Conservation (phyloP, 2,329 filamentous ascomycete species). For the Elsinoe arachidis region DNA sequence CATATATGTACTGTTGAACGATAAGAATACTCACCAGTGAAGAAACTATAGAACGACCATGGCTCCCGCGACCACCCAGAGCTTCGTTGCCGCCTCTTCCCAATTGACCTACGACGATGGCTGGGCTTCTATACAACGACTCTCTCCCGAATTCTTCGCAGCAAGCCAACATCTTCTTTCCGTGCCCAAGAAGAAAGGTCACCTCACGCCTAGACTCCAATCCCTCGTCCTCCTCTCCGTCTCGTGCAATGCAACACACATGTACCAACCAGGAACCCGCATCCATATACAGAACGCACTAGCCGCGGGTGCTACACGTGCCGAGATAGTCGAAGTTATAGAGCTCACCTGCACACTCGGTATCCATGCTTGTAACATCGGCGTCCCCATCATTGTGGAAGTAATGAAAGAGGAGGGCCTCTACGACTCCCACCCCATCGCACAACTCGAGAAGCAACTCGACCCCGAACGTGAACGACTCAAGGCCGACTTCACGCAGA, state of each 20-base stretch:
- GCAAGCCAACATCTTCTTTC: slow-evolving; percentile 23
- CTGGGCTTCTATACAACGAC: slow-evolving; percentile 24
- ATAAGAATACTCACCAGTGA: too few species aligned
- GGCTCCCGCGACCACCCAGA: neutral
- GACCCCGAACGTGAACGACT: slow-evolving; percentile 31
- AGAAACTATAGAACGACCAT: too few species aligned
- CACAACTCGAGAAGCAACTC: slow-evolving; percentile 19
- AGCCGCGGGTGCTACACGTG: slow-evolving; percentile 31
- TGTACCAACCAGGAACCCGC: slow-evolving; percentile 37
- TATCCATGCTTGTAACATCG: slow-evolving; percentile 41
- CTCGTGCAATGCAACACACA: slow-evolving; percentile 36
- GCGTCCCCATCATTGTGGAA: slow-evolving; percentile 39
- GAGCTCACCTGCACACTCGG: slow-evolving; percentile 38
- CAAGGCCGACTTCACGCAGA: slow-evolving; percentile 36
- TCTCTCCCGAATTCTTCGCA: slow-evolving; percentile 26
- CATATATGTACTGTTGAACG: too few species aligned
- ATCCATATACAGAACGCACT: slow-evolving; percentile 34
- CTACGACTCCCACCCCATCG: neutral
- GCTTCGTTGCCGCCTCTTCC: slow-evolving; percentile 2
- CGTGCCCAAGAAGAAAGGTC: slow-evolving; percentile 25
- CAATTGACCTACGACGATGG: slow-evolving; percentile 21
- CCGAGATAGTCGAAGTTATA: slow-evolving; percentile 40
- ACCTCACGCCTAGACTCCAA: slow-evolving; percentile 36
- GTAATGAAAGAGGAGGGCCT: slow-evolving; percentile 37
- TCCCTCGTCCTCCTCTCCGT: slow-evolving; percentile 37